phyloP scores from a whole-genome alignment of 1,139 yeast genomes.

The Saccharomyces hybrid region DNA sequence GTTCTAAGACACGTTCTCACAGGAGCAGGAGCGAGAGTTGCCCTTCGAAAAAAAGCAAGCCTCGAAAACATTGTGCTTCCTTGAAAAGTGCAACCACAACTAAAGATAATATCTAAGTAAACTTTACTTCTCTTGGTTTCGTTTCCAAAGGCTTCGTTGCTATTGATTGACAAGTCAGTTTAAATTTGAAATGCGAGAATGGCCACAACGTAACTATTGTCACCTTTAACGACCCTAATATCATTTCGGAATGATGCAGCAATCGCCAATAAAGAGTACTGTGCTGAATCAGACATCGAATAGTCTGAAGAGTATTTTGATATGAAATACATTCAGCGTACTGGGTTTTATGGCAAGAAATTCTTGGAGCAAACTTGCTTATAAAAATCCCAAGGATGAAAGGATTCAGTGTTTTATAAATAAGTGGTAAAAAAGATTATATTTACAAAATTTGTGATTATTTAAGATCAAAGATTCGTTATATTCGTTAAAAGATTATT shows the following conservation, averaged over 20 bases:
- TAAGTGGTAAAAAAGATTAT: not conserved
- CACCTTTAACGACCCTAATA: too few relatives aligned
- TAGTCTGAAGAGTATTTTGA: too few relatives aligned
- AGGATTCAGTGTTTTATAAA: not conserved
- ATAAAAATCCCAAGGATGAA: too few relatives aligned
- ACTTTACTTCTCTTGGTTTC: not conserved
- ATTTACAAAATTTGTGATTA: not conserved
- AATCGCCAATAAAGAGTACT: too few relatives aligned
- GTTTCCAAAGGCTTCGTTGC: not conserved
- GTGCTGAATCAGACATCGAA: too few relatives aligned
- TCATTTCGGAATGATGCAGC: too few relatives aligned
- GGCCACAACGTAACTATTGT: too few relatives aligned
- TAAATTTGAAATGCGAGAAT: too few relatives aligned
- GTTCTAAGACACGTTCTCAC: not conserved
- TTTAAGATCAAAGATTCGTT: not conserved
- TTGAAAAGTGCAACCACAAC: not conserved
- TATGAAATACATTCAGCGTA: too few relatives aligned
- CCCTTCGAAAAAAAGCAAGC: not conserved
- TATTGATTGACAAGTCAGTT: too few relatives aligned
- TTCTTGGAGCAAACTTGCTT: too few relatives aligned
- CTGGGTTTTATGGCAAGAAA: too few relatives aligned
- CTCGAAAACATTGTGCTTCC: not conserved
- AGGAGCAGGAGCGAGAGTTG: not conserved
- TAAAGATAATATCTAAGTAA: not conserved
- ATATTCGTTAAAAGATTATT: not conserved